Conservation (phyloP, 805 yeast genomes). For the Starmerella roubikii region DNA sequence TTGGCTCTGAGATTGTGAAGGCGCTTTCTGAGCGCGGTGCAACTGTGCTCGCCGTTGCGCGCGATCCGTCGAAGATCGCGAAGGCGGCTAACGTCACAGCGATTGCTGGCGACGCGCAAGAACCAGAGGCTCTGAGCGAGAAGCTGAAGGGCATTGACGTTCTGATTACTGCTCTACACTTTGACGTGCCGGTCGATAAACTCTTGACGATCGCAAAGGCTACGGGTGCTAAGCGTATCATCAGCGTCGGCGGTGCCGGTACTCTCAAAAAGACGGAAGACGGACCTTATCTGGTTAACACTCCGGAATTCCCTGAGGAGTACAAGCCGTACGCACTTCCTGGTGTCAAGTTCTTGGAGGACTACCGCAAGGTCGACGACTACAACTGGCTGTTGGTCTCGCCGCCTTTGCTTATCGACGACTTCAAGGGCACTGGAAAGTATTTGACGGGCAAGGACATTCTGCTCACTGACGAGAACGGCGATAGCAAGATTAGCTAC, state of each 20-base stretch:
- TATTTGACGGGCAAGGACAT: slow-evolving; percentile 7
- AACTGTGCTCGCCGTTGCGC: slow-evolving; percentile 9
- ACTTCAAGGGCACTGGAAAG: slow-evolving; percentile 5
- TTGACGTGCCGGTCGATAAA: slow-evolving; percentile 4
- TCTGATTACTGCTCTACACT: slow-evolving; percentile 8
- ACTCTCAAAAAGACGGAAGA: slow-evolving; percentile 4
- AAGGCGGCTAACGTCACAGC: slow-evolving; percentile 3
- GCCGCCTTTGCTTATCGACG: slow-evolving; percentile 5
- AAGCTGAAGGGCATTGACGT: slow-evolving; percentile 9
- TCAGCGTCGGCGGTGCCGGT: slow-evolving; percentile 14
- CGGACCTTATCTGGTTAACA: slow-evolving; percentile 10
- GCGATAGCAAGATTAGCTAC: slow-evolving; percentile 14
- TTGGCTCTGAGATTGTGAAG: slow-evolving; percentile 25
- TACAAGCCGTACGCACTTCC: slow-evolving; percentile 4
- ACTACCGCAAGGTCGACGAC: slow-evolving; percentile 2
- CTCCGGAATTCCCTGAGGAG: slow-evolving; percentile 9
- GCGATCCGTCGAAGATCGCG: slow-evolving; percentile 4
- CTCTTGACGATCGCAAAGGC: slow-evolving; percentile 4
- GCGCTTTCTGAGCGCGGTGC: slow-evolving; percentile 10
- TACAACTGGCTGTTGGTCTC: slow-evolving; percentile 13
- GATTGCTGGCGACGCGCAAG: slow-evolving; percentile 8
- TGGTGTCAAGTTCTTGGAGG: slow-evolving; percentile 5
- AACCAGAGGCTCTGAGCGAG: slow-evolving; percentile 5
- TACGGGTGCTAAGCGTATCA: slow-evolving; percentile 11
- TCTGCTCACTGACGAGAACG: slow-evolving; percentile 6